Percentiles rank a stretch among this genome's conserved stretches.
These are phyloP conservation scores for Xylariaceae sp. DNA, from an alignment of 2,329 filamentous ascomycete genomes.

Conservation along the genomic window DNA sequence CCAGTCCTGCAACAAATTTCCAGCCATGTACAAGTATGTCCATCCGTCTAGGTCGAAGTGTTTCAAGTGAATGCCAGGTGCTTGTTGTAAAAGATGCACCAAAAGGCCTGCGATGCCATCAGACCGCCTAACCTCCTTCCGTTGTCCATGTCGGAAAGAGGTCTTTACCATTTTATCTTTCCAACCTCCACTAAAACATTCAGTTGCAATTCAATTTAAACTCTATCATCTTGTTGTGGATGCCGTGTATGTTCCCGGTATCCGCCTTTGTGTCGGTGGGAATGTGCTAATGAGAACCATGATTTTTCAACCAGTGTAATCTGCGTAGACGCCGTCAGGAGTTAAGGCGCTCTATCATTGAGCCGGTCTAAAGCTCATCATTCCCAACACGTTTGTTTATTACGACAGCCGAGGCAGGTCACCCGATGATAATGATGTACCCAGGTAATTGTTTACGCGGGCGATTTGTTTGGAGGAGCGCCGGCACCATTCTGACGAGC, in stretches of 20 bases:
- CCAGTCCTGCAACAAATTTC: constrained; percentile 41
- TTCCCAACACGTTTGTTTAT: constrained; percentile 50
- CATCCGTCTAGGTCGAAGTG: constrained; percentile 39
- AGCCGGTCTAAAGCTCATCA: constrained; percentile 47
- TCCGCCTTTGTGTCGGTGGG: constrained; percentile 8
- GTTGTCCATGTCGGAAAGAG: constrained; percentile 35
- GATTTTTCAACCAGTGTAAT: constrained; percentile 48
- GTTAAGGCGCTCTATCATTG: constrained; percentile 14
- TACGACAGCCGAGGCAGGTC: constrained; percentile 31
- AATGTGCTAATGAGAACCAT: constrained; percentile 39
- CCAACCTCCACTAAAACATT: constrained; percentile 49
- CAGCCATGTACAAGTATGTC: constrained; percentile 45
- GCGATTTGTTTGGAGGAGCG: constrained; percentile 65
- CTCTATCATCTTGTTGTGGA: constrained; percentile 29
- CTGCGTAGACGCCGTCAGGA: constrained; percentile 31
- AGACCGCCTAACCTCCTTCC: constrained; percentile 34
- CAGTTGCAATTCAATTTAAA: constrained; percentile 35
- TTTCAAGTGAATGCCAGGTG: constrained; percentile 41
- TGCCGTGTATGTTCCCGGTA: constrained; percentile 15
- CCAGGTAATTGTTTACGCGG: constrained; percentile 52
- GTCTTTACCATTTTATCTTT: constrained; percentile 48
- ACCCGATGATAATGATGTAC: constrained; percentile 26
- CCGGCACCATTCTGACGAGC: constrained; percentile 67
- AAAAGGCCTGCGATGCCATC: constrained; percentile 31
- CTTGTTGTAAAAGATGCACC: constrained; percentile 37